Evolutionary conservation across 768 basidiomycete genomes (phyloP).

Genomic region (Suillus bovinus): DNA sequence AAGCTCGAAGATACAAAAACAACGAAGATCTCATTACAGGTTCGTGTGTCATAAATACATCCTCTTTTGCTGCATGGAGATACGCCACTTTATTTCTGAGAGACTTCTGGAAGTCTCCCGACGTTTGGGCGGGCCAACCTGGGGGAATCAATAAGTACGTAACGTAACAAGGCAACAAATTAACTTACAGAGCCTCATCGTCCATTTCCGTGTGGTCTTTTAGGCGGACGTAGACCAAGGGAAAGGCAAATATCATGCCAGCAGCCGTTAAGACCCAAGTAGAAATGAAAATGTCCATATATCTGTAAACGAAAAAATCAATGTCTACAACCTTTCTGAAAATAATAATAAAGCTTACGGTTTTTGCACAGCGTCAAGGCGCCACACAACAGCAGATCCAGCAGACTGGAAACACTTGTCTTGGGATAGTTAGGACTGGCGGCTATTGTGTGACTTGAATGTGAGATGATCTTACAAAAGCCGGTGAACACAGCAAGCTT

Average conservation of each 20-base stretch:
- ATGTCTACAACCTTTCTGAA: conserved; percentile 13
- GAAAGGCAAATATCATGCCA: conserved; percentile 61
- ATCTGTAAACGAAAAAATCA: conserved; percentile 28
- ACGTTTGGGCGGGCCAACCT: conserved; percentile 5
- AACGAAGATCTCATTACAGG: conserved; percentile 4
- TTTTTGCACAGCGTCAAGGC: conserved; percentile 57
- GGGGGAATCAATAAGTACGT: neutral
- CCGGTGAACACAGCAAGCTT: conserved; percentile 82
- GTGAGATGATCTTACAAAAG: conserved; percentile 56
- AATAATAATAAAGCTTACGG: conserved; percentile 44
- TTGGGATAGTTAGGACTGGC: conserved; percentile 13
- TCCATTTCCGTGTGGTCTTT: conserved; percentile 51
- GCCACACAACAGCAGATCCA: conserved; percentile 64
- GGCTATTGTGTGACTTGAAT: conserved; percentile 9
- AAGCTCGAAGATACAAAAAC: neutral
- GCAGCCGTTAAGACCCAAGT: conserved; percentile 65
- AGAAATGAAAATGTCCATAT: conserved; percentile 67
- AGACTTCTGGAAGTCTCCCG: neutral
- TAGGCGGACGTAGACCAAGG: conserved; percentile 67
- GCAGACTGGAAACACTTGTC: conserved; percentile 75
- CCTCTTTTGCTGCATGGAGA: conserved; percentile 16
- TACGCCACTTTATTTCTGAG: neutral
- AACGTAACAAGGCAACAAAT: neutral
- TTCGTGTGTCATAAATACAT: conserved; percentile 1
- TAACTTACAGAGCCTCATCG: conserved; percentile 54